These are phyloP conservation scores for Neocucurbitaria cava DNA, from an alignment of 2,329 filamentous ascomycete species.

Conservation along the genomic window DNA sequence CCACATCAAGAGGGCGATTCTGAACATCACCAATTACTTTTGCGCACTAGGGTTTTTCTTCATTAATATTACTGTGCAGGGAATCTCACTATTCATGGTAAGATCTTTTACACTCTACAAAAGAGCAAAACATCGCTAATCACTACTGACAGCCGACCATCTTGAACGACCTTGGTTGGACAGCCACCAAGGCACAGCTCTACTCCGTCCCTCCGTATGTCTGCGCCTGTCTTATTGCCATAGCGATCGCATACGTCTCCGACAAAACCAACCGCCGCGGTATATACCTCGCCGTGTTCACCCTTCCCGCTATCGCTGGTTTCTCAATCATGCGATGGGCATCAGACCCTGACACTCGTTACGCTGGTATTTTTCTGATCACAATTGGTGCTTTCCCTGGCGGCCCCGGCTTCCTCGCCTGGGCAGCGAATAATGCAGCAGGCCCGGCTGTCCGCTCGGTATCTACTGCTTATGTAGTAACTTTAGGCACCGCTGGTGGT, in stretches of 20 bases:
- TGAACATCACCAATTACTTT: slow-evolving; percentile 66
- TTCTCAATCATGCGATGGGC: slow-evolving; percentile 64
- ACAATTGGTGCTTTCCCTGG: slow-evolving; percentile 65
- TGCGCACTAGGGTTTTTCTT: slow-evolving; percentile 66
- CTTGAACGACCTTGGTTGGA: slow-evolving; percentile 48
- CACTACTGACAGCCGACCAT: slow-evolving; percentile 43
- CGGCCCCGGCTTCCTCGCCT: slow-evolving; percentile 64
- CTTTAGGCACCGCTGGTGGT: slow-evolving; percentile 68
- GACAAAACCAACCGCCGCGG: slow-evolving; percentile 49
- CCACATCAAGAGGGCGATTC: slow-evolving; percentile 60
- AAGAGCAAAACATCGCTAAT: not conserved
- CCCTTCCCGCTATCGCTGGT: slow-evolving; percentile 55
- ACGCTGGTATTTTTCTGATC: slow-evolving; percentile 63
- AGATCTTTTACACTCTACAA: slow-evolving; percentile 8
- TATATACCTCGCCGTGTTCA: slow-evolving; percentile 46
- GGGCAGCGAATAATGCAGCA: slow-evolving; percentile 66
- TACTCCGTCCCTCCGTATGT: slow-evolving; percentile 50
- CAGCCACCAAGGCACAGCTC: slow-evolving; percentile 46
- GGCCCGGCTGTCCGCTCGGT: slow-evolving; percentile 65
- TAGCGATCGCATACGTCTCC: slow-evolving; percentile 44
- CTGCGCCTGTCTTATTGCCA: slow-evolving; percentile 45
- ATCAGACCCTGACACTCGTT: slow-evolving; percentile 61
- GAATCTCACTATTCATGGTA: slow-evolving; percentile 50
- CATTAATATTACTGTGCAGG: slow-evolving; percentile 67
- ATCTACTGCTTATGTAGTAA: slow-evolving; percentile 66